A percentile compares a stretch with the other conserved stretches of the same genome.
These are phyloP conservation scores for Pythium folliculosum DNA, from an alignment of 352 stramenopile genomes.

Conservation along the genomic window DNA sequence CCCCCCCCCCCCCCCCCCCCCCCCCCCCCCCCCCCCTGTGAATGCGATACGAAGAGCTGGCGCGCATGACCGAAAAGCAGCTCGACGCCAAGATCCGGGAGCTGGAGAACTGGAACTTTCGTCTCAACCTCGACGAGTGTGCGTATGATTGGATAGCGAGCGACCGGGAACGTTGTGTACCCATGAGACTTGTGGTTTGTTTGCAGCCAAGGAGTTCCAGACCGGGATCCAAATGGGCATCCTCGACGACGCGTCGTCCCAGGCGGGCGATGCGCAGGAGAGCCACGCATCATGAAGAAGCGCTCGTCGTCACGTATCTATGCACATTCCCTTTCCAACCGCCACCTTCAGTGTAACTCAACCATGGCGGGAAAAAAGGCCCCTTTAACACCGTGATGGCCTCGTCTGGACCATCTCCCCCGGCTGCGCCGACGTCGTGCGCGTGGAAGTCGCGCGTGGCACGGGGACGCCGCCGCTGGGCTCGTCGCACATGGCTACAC, in stretches of 20 bases:
- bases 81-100: constrained; percentile 72
- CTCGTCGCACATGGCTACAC: constrained; percentile 7
- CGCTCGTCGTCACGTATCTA: background rate
- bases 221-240: constrained; percentile 47
- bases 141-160: background rate
- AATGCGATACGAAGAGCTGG: constrained; percentile 36
- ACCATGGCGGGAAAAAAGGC: no score
- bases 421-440: no score
- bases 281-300: background rate
- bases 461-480: no score
- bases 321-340: background rate
- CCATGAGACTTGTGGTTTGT: background rate
- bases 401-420: no score
- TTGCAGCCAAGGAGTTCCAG: constrained; percentile 26
- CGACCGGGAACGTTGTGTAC: background rate
- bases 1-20: no score
- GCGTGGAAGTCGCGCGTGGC: no score
- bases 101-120: constrained; percentile 83
- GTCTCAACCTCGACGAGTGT: constrained; percentile 82
- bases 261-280: background rate
- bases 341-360: background rate
- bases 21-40: no score
- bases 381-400: no score
- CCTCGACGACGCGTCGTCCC: constrained; percentile 19
- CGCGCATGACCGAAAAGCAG: constrained; percentile 59